Conservation (phyloP, 2,329 filamentous ascomycete species). For the Cercospora sojina region DNA sequence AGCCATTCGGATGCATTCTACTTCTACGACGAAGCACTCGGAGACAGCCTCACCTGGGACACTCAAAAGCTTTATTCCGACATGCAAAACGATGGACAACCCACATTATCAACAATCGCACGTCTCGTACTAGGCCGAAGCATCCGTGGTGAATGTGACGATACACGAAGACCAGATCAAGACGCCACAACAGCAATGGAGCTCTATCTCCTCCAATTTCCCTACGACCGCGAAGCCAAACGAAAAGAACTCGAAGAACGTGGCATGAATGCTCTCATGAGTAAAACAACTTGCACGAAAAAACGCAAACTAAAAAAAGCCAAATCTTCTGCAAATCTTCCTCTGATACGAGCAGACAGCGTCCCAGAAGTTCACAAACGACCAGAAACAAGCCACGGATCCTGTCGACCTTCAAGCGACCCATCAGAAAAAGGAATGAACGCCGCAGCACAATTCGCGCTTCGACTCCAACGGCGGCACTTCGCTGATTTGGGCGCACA, state of each 20-base stretch:
- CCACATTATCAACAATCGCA: slow-evolving; percentile 3
- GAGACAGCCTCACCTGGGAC: slow-evolving; percentile 2
- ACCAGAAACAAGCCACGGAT: neutral
- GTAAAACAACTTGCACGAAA: neutral
- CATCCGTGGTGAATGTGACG: neutral
- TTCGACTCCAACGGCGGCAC: slow-evolving; percentile 6
- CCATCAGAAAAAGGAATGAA: neutral
- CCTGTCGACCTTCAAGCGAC: neutral
- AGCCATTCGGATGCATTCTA: slow-evolving; percentile 3
- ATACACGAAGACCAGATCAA: slow-evolving; percentile 7
- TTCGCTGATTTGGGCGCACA: neutral
- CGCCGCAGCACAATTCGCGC: slow-evolving; percentile 6
- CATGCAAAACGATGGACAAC: slow-evolving; percentile 4
- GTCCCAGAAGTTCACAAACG: neutral
- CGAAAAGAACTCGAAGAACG: neutral
- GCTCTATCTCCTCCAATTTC: slow-evolving; percentile 9
- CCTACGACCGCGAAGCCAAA: slow-evolving; percentile 7
- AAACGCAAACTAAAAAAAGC: slow-evolving; percentile 6
- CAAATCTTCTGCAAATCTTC: neutral
- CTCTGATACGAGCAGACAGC: neutral
- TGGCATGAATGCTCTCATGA: neutral
- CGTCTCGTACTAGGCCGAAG: neutral
- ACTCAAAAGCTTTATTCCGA: slow-evolving; percentile 12
- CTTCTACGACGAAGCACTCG: slow-evolving; percentile 7
- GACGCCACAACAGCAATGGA: slow-evolving; percentile 17